phyloP scores from a whole-genome alignment of 2,329 filamentous ascomycete species.

The Didymellaceae sp. region DNA sequence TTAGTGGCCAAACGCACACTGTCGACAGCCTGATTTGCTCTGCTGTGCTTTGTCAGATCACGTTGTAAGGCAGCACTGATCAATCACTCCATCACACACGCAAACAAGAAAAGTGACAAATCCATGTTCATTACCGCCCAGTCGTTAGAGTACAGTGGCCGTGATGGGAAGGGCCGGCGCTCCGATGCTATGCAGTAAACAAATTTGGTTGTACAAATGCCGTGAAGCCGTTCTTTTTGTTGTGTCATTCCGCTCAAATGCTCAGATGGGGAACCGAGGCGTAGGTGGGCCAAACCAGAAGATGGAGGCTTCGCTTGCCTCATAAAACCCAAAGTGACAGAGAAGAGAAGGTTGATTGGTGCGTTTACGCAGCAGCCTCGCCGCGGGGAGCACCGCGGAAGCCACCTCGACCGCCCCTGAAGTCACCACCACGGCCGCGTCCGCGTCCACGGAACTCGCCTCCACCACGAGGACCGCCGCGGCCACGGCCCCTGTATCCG shows the following conservation, averaged over 20 bases:
- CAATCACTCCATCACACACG: neutral
- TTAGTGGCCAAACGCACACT: no score
- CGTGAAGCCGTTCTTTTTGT: slow-evolving; percentile 33
- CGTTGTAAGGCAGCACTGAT: no score
- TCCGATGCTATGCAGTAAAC: slow-evolving; percentile 50
- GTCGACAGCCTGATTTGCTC: no score
- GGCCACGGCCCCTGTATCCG: slow-evolving; percentile 62
- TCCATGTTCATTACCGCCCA: slow-evolving; percentile 21
- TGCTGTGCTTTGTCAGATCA: no score
- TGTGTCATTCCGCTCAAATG: slow-evolving; percentile 30
- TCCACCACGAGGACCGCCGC: slow-evolving; percentile 48
- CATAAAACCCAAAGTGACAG: slow-evolving; percentile 18
- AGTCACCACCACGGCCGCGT: slow-evolving; percentile 51
- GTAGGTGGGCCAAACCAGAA: slow-evolving; percentile 21
- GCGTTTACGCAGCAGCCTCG: slow-evolving; percentile 31
- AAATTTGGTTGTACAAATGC: slow-evolving; percentile 40
- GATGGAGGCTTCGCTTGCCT: slow-evolving; percentile 19
- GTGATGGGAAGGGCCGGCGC: slow-evolving; percentile 40
- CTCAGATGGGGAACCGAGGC: slow-evolving; percentile 25
- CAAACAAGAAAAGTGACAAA: slow-evolving; percentile 1
- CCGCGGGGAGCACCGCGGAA: slow-evolving; percentile 41
- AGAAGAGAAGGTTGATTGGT: slow-evolving; percentile 9
- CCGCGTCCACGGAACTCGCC: slow-evolving; percentile 51
- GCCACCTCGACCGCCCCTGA: slow-evolving; percentile 52
- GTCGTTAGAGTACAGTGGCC: slow-evolving; percentile 41